A percentile compares a stretch with the other conserved stretches of the same genome.
Evolutionary conservation across 2,329 filamentous ascomycete genomes (phyloP).

Genomic region (Aspergillus brunneoviolaceus): DNA sequence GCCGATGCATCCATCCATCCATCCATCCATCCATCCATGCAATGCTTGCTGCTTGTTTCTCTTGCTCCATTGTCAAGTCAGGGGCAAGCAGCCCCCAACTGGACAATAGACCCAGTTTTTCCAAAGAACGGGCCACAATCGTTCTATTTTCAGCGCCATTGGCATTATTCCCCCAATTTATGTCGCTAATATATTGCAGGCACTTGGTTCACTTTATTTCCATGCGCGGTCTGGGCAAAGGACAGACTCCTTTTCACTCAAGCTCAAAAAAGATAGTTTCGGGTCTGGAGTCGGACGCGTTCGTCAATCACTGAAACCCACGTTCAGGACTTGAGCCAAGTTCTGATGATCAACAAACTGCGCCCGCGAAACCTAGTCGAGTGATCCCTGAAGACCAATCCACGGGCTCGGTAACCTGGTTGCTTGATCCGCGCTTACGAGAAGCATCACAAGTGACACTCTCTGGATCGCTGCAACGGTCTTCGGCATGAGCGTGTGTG

Average conservation of each 20-base stretch:
- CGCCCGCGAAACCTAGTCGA: neutral
- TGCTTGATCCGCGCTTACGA: neutral
- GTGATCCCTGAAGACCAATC: neutral
- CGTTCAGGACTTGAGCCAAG: neutral
- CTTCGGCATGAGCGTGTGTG: neutral
- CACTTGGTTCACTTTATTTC: neutral
- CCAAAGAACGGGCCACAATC: neutral
- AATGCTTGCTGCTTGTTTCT: too few relatives aligned
- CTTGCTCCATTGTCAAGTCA: neutral
- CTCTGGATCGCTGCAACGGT: too few relatives aligned
- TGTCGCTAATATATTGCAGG: neutral
- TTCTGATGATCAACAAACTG: neutral
- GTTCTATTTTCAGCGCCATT: neutral
- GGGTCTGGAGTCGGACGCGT: too few relatives aligned
- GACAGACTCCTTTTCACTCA: neutral
- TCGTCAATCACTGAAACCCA: neutral
- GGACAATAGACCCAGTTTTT: neutral
- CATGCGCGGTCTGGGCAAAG: neutral
- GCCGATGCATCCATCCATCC: neutral
- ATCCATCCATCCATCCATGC: neutral
- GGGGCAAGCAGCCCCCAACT: neutral
- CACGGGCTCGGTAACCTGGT: too few relatives aligned
- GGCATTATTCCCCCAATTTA: neutral
- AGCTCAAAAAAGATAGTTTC: too few relatives aligned
- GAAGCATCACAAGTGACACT: neutral